A percentile compares a stretch with the other conserved stretches of the same genome.
Conservation (phyloP, 2,329 filamentous ascomycete genomes). For the Rutstroemia sp. region DNA sequence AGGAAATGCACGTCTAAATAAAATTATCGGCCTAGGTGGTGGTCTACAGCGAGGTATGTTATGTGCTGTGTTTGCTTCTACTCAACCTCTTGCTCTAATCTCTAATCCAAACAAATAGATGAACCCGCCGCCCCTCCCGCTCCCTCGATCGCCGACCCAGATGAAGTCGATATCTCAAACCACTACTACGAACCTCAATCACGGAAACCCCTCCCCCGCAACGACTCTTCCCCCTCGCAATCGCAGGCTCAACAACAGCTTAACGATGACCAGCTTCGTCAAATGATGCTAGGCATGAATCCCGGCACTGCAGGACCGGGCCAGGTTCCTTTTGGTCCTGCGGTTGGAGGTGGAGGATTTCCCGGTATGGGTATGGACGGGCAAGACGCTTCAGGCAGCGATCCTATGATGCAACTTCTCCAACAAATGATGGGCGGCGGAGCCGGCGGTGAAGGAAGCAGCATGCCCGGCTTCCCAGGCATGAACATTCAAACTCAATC, state of each 20-base stretch:
- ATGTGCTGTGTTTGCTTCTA: neutral
- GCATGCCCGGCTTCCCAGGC: conserved; percentile 33
- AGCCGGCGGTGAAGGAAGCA: conserved; percentile 32
- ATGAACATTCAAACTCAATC: conserved; percentile 10
- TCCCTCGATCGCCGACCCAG: conserved; percentile 38
- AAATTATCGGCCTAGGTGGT: conserved; percentile 65
- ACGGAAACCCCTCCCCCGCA: conserved; percentile 33
- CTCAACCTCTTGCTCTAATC: neutral
- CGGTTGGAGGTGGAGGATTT: conserved; percentile 11
- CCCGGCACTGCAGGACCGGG: conserved; percentile 23
- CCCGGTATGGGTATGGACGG: conserved; percentile 21
- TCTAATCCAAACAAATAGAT: conserved; percentile 20
- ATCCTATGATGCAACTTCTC: conserved; percentile 69
- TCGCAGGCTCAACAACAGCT: conserved; percentile 25
- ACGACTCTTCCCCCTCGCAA: conserved; percentile 4
- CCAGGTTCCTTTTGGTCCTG: conserved; percentile 26
- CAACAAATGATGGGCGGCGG: conserved; percentile 58
- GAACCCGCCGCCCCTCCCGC: conserved; percentile 29
- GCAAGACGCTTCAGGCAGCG: conserved; percentile 33
- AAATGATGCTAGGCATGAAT: conserved; percentile 56
- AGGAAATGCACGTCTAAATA: conserved; percentile 62
- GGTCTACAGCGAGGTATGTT: conserved; percentile 41
- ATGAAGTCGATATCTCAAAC: conserved; percentile 69
- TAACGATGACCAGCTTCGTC: conserved; percentile 54
- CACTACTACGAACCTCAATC: conserved; percentile 55